Evolutionary conservation across 441 rosid species (phyloP).

Genomic region (Gossypium gossypioides): DNA sequence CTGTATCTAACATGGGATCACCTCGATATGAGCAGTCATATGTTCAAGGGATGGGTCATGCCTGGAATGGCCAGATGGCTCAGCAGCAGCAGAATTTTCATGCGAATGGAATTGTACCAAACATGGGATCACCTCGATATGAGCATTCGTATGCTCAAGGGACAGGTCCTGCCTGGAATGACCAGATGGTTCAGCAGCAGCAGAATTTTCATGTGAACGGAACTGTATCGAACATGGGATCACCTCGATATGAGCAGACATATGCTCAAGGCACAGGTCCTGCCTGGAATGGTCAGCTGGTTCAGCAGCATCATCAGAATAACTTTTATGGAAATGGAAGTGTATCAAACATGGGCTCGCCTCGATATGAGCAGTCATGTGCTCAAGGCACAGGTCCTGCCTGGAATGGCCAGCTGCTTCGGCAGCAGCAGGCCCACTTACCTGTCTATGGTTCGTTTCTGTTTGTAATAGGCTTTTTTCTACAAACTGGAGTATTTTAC

Average conservation of each 20-base stretch:
- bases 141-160: not conserved
- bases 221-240: not conserved
- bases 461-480: not conserved
- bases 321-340: conserved; percentile 60
- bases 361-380: conserved; percentile 56
- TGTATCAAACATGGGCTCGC: conserved; percentile 40
- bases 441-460: conserved; percentile 55
- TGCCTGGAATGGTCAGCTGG: not conserved
- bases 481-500: not conserved
- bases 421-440: conserved; percentile 55
- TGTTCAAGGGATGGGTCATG: not conserved
- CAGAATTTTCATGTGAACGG: not conserved
- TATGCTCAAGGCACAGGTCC: not conserved
- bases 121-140: not conserved
- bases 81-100: not conserved
- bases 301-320: conserved; percentile 25
- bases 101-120: not conserved
- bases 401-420: conserved; percentile 63
- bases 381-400: conserved; percentile 44
- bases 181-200: not conserved
- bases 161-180: not conserved
- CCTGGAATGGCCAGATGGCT: not conserved
- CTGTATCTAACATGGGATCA: not conserved
- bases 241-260: not conserved
- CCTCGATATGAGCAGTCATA: not conserved